Evolutionary conservation across 2,329 filamentous ascomycete species (phyloP).

Genomic region (Fusarium protoensiforme): DNA sequence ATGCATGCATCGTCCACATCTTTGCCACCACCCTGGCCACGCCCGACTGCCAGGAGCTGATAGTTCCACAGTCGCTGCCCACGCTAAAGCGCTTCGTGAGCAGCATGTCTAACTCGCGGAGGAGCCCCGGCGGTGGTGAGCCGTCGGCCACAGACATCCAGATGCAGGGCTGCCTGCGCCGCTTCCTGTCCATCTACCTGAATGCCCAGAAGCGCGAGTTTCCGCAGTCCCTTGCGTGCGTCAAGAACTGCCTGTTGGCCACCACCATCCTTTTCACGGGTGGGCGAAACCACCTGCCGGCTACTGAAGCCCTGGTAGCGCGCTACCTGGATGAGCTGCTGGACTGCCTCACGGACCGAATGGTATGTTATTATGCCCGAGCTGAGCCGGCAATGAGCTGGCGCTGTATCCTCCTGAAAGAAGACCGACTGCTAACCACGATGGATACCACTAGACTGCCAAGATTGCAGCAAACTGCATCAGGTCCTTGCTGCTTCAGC

Average conservation of each 20-base stretch:
- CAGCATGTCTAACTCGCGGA: slow-evolving; percentile 70
- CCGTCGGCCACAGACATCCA: slow-evolving; percentile 71
- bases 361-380: slow-evolving; percentile 65
- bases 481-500: slow-evolving; percentile 80
- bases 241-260: slow-evolving; percentile 92
- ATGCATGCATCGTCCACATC: slow-evolving; percentile 96
- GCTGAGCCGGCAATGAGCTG: background rate
- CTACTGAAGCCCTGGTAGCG: slow-evolving; percentile 78
- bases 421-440: slow-evolving; percentile 13
- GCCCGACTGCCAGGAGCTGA: slow-evolving; percentile 82
- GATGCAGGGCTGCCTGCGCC: slow-evolving; percentile 82
- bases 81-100: slow-evolving; percentile 92
- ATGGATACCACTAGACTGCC: slow-evolving; percentile 67
- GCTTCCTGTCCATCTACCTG: slow-evolving; percentile 84
- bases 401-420: background rate
- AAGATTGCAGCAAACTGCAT: slow-evolving; percentile 93
- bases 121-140: slow-evolving; percentile 49
- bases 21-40: slow-evolving; percentile 94
- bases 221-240: slow-evolving; percentile 83
- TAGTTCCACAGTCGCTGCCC: slow-evolving; percentile 89
- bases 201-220: slow-evolving; percentile 79
- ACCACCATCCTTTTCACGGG: slow-evolving; percentile 90
- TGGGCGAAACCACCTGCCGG: slow-evolving; percentile 77
- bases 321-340: slow-evolving; percentile 83
- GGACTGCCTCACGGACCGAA: slow-evolving; percentile 83